Evolutionary conservation across 108 stramenopile genomes (phyloP), one percentile per base, ranked within the genome.

Genomic region (Cyclotella sp.): DNA sequence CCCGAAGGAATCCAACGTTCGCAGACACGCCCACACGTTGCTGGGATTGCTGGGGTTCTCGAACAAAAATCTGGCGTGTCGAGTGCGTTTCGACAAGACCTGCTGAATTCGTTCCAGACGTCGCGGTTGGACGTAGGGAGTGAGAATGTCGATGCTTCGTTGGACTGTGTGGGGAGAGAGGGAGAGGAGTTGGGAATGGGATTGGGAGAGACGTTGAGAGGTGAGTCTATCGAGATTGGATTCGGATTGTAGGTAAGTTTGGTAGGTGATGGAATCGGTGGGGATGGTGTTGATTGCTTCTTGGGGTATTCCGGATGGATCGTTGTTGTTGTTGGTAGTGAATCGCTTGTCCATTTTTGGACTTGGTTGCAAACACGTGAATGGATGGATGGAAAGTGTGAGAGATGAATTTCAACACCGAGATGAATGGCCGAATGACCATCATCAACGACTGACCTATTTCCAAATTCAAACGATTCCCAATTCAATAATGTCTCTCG

Each of bases 21-120:
- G 81, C 4, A 98, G 74, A 72, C 96, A 97, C 9, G 98, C 98
- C 89, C 93, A 98, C 0, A 96, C 95, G 77, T 98, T 98, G 70
- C 88, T 89, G 1, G 98, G 97, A 69, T 98, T 98, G 54, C 82
- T 44, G 1, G 96, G 96, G 80, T 97, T 97, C 80, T 98, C 98
- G 84, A 93, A 98, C n/a, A 96, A 61, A 68, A 96, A 92, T 54
- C 79, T 66, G 0, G 81, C 75, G 41, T 91, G 86, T 66, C 65
- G 59, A 0, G 94, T 95, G 24, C 94, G 70, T 65, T 89, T 72
- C 19, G 30, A 18, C 76, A 92, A 64, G 1, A 95, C 85, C 18
- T 74, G 44, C 26, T 86, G 70, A 30, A 95, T 89, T 9, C 94
- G 87, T 63, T 90, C 73, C 68, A 82, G 40, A 41, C 94, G 86